Conservation (phyloP, 2,329 filamentous ascomycete genomes). For the Geosmithia flava region DNA sequence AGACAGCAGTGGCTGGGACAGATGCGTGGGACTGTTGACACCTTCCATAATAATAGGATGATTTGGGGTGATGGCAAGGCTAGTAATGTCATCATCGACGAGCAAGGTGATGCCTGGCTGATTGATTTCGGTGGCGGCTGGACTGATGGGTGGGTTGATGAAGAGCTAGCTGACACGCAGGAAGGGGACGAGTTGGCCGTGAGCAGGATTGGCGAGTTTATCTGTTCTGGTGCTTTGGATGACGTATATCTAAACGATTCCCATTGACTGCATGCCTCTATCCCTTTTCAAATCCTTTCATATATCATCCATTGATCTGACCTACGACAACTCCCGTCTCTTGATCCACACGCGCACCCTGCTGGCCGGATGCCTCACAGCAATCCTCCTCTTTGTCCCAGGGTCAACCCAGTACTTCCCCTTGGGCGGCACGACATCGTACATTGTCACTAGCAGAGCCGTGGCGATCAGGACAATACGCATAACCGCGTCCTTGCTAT, state of each 20-base stretch:
- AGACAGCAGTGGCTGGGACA: constrained; percentile 10
- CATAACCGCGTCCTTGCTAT: neutral
- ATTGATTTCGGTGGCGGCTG: constrained; percentile 26
- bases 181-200: constrained; percentile 21
- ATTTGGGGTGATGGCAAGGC: constrained; percentile 19
- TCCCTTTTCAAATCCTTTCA: neutral
- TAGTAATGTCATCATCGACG: constrained; percentile 23
- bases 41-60: constrained; percentile 13
- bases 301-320: neutral
- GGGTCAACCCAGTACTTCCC: constrained; percentile 14
- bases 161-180: constrained; percentile 19
- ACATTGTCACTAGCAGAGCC: constrained; percentile 20
- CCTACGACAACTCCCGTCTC: constrained; percentile 8
- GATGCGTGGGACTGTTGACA: constrained; percentile 11
- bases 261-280: no score
- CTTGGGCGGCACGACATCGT: constrained; percentile 18
- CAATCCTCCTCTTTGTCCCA: constrained; percentile 10
- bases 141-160: constrained; percentile 25
- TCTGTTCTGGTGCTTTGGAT: no score
- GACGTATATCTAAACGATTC: no score
- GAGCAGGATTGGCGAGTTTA: constrained; percentile 3
- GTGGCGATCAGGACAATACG: constrained; percentile 15
- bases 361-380: constrained; percentile 12
- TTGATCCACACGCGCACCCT: constrained; percentile 19
- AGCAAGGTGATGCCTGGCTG: constrained; percentile 20